Evolutionary conservation across 2,329 filamentous ascomycete species (phyloP).

Genomic region (Ascochyta lentis): DNA sequence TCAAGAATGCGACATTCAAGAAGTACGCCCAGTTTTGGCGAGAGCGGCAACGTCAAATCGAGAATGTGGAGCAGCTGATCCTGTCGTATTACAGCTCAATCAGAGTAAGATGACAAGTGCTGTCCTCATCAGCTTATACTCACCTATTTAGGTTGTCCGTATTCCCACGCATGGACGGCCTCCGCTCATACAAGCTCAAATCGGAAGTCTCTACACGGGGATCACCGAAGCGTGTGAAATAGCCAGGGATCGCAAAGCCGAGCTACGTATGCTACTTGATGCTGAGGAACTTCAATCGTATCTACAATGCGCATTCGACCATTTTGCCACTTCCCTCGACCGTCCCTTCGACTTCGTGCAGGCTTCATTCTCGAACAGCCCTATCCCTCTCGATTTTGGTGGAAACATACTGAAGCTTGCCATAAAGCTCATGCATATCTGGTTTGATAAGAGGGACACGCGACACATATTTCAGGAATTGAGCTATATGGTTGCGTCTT

Average conservation of each 20-base stretch:
- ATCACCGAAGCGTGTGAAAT: constrained; percentile 43
- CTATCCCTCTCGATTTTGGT: constrained; percentile 57
- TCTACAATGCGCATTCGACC: constrained; percentile 58
- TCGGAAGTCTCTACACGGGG: too few species aligned
- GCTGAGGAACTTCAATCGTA: constrained; percentile 57
- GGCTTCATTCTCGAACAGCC: constrained; percentile 48
- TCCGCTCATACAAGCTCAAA: too few species aligned
- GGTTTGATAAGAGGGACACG: constrained; percentile 36
- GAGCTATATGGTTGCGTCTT: constrained; percentile 58
- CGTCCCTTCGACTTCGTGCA: constrained; percentile 60
- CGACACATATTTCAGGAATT: constrained; percentile 54
- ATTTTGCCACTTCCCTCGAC: constrained; percentile 48
- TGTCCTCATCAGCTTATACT: constrained; percentile 23
- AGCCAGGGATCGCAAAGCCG: constrained; percentile 7
- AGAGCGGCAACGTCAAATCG: constrained; percentile 49
- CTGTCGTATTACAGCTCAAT: too few species aligned
- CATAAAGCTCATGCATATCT: constrained; percentile 21
- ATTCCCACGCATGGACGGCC: too few species aligned
- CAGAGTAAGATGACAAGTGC: too few species aligned
- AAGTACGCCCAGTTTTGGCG: constrained; percentile 46
- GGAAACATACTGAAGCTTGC: constrained; percentile 60
- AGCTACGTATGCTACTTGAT: constrained; percentile 56
- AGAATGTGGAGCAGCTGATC: constrained; percentile 26
- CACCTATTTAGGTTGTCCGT: too few species aligned
- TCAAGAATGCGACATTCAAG: constrained; percentile 55